phyloP scores from a whole-genome alignment of 495 filamentous ascomycete genomes.

The Bacidia rubella region DNA sequence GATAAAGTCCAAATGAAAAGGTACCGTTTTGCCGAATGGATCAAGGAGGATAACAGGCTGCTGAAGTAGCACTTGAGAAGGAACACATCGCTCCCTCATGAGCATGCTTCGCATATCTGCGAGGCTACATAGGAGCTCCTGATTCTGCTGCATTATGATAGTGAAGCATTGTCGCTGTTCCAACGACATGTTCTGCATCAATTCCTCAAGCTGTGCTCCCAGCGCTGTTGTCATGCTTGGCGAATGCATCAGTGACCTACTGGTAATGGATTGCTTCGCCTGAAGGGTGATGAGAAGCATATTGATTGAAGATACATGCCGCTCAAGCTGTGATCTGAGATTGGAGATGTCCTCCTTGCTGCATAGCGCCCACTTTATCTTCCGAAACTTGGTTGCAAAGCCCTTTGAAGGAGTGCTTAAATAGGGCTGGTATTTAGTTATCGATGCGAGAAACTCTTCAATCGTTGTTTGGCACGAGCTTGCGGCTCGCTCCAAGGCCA shows the following conservation, averaged over 20 bases:
- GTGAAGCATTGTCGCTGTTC: constrained; percentile 17
- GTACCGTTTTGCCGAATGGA: constrained; percentile 16
- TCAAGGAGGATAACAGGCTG: constrained; percentile 19
- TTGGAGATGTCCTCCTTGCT: constrained; percentile 21
- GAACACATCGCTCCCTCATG: constrained; percentile 7
- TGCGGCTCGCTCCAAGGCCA: constrained; percentile 11
- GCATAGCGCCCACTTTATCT: constrained; percentile 22
- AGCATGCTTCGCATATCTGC: constrained; percentile 13
- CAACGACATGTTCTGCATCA: constrained; percentile 10
- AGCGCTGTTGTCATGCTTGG: neutral
- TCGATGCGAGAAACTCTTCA: constrained; percentile 14
- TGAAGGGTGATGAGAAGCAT: constrained; percentile 23
- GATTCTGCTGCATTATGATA: constrained; percentile 15
- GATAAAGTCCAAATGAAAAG: constrained; percentile 20
- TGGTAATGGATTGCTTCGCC: constrained; percentile 7
- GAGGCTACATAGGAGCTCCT: constrained; percentile 13
- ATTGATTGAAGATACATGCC: constrained; percentile 21
- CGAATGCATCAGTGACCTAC: neutral
- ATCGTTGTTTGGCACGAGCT: constrained; percentile 14
- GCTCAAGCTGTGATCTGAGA: constrained; percentile 22
- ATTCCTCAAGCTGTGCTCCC: constrained; percentile 1
- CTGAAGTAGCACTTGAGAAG: constrained; percentile 18
- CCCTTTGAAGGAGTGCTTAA: constrained; percentile 8
- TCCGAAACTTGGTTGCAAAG: constrained; percentile 11
- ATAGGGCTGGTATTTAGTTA: constrained; percentile 17